Base-by-base conservation (phyloP, 148 eudicot species). In the Rhododendron kiyosumense region DNA sequence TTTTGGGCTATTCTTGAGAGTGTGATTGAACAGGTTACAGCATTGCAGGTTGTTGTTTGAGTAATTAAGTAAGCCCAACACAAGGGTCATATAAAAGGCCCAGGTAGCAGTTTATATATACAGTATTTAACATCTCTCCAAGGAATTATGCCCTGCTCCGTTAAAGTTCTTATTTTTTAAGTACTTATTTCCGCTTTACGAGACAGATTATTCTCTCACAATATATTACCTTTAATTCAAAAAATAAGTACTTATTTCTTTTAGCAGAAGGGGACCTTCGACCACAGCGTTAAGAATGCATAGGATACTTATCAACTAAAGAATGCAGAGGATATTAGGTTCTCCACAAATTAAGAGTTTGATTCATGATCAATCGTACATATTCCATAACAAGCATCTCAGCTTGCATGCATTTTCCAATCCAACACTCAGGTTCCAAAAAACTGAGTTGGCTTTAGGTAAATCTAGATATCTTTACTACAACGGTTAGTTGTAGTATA, bases 341-440 rank as follows among this genome's bases (percentile, higher is more conserved):
- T 67, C 30, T 38, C 71, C 54, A 17, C 10, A 41, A 67, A 15
- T 65, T n/a, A 83, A 17, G 69, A 71, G 52, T 73, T 18, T 13
- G 9, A 71, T 69, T 43, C 85, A 48, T 48, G 79, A 84, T 71
- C 20, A 17, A 57, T 69, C 28, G 32, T 2, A 46, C 59, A 48
- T 71, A 83, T 73, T 30, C 28, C 76, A n/a, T 41, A n/a, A 51
- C 54, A 83, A 26, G 59, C 41, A 17, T 67, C n/a, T 63, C 52
- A 24, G 63, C 13, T 6, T 73, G 10, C 20, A 54, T 32, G 28
- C 75, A 30, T 79, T 81, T 86, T 82, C 85, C 85, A 82, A 63
- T 86, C 82, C 76, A 63, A 4, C 76, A 48, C 82, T 78, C 83
- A 67, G 85, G 59, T 63, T 65, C 67, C 26, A 86, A 83, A 83